Percentiles rank a stretch among this genome's conserved stretches.
These are phyloP conservation scores for Mentha longifolia DNA, from an alignment of 257 asterid genomes.

Conservation along the genomic window DNA sequence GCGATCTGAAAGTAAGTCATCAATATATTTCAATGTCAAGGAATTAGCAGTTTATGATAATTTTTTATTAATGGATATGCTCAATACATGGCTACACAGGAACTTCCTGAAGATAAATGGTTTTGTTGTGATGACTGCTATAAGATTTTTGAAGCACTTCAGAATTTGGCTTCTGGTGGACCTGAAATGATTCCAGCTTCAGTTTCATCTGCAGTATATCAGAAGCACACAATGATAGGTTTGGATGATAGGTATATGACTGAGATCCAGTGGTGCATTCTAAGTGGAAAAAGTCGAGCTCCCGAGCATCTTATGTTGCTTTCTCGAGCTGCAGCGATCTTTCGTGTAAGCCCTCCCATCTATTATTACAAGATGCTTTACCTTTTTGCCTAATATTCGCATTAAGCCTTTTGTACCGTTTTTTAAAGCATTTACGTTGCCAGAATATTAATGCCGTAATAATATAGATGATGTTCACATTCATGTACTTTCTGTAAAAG, in stretches of 20 bases:
- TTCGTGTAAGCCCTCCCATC: conserved; percentile 68
- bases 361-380: not conserved
- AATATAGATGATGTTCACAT: not conserved
- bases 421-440: not conserved
- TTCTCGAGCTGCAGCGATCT: conserved; percentile 91
- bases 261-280: conserved; percentile 77
- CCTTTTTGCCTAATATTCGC: conserved; percentile 6
- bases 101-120: conserved; percentile 97
- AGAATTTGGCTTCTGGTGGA: conserved; percentile 54
- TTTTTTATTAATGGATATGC: conserved; percentile 28
- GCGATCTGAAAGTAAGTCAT: conserved; percentile 82
- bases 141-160: conserved; percentile 68
- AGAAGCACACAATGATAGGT: conserved; percentile 63
- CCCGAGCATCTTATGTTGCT: conserved; percentile 78
- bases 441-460: not conserved
- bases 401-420: not conserved
- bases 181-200: conserved; percentile 69
- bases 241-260: conserved; percentile 39
- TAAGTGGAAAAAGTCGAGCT: conserved; percentile 86
- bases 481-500: not conserved
- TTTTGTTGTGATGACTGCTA: conserved; percentile 85
- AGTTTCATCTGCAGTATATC: conserved; percentile 50
- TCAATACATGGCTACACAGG: conserved; percentile 61
- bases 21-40: conserved; percentile 12
- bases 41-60: conserved; percentile 18